Evolutionary conservation across 768 basidiomycete genomes (phyloP).

Genomic region (Tulasnella calospora): DNA sequence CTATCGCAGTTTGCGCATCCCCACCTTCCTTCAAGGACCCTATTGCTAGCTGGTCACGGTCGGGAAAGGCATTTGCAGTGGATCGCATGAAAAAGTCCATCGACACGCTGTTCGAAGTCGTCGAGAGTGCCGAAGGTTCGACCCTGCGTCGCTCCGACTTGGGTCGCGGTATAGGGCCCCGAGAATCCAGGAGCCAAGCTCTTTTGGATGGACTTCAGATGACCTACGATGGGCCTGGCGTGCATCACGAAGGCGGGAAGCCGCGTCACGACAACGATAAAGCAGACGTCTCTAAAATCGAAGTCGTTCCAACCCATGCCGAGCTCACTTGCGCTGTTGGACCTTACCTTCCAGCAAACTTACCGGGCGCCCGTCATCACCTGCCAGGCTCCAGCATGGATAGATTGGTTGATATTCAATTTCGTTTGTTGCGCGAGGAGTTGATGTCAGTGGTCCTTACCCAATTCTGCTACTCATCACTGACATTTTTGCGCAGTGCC

Average conservation of each 20-base stretch:
- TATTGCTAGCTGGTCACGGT: slow-evolving; percentile 30
- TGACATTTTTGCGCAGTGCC: slow-evolving; percentile 39
- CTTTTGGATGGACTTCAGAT: slow-evolving; percentile 41
- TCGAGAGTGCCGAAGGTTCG: slow-evolving; percentile 44
- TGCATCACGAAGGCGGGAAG: slow-evolving; percentile 42
- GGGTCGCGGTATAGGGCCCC: slow-evolving; percentile 30
- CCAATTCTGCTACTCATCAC: background rate
- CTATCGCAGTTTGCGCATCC: slow-evolving; percentile 37
- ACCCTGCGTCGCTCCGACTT: background rate
- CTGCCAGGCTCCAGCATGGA: slow-evolving; percentile 56
- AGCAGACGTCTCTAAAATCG: slow-evolving; percentile 51
- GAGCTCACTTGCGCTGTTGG: slow-evolving; percentile 50
- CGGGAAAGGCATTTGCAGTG: slow-evolving; percentile 41
- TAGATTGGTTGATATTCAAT: slow-evolving; percentile 65
- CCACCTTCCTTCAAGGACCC: slow-evolving; percentile 48
- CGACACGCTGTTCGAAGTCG: slow-evolving; percentile 41
- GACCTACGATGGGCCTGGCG: slow-evolving; percentile 55
- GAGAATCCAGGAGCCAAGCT: slow-evolving; percentile 34
- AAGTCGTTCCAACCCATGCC: slow-evolving; percentile 63
- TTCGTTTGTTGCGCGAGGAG: slow-evolving; percentile 69
- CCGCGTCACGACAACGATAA: slow-evolving; percentile 67
- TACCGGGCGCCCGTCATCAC: slow-evolving; percentile 61
- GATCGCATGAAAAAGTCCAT: slow-evolving; percentile 38
- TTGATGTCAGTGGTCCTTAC: slow-evolving; percentile 45
- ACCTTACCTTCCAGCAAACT: slow-evolving; percentile 60